Conservation (phyloP, 352 stramenopile genomes). For the Globisporangium canariense region DNA sequence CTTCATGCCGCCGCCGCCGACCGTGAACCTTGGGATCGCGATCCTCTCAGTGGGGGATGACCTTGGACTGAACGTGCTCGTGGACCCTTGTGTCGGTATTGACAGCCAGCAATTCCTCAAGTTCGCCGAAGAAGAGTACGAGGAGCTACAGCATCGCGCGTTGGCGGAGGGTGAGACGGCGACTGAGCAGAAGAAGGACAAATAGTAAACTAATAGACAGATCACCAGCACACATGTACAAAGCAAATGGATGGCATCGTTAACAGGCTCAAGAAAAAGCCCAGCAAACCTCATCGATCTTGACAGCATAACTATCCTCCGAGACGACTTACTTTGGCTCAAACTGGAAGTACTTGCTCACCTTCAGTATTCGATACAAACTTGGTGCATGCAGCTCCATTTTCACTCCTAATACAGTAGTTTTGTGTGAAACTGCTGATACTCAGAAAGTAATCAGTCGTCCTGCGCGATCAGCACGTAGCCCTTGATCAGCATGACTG, state of each 20-base stretch:
- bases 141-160: conserved; percentile 40
- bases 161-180: not conserved
- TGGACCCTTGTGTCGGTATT: conserved; percentile 66
- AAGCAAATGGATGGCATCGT: not conserved
- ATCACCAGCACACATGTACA: not conserved
- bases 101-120: conserved; percentile 60
- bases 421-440: not conserved
- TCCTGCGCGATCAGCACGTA: not conserved
- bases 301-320: not conserved
- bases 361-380: not conserved
- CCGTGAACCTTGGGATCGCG: conserved; percentile 73
- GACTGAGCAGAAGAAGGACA: conserved; percentile 17
- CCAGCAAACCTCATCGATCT: not conserved
- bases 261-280: not conserved
- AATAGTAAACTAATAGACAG: conserved; percentile 4
- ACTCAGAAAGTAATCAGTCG: not conserved
- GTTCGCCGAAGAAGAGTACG: conserved; percentile 67
- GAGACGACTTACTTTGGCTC: not conserved
- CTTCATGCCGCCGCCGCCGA: conserved; percentile 76
- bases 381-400: not conserved
- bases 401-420: not conserved
- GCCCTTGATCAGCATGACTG: not conserved
- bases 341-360: not conserved
- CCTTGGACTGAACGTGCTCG: conserved; percentile 70
- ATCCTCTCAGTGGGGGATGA: conserved; percentile 70